Conservation (phyloP, 2,329 filamentous ascomycete genomes). For the Penicillium vulpinum region DNA sequence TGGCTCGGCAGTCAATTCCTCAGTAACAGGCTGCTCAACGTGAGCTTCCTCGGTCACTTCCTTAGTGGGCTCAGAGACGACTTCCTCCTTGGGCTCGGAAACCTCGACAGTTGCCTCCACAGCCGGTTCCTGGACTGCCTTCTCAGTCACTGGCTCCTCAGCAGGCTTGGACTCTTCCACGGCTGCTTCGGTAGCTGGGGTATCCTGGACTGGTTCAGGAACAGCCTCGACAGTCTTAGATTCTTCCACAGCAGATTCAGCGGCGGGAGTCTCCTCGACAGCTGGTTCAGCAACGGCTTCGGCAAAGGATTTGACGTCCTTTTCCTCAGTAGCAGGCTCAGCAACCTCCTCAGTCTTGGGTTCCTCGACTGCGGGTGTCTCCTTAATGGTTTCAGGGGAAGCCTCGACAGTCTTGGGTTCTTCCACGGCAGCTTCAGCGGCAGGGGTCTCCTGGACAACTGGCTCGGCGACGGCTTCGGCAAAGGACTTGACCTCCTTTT, state of each 20-base stretch:
- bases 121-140: slow-evolving; percentile 5
- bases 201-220: slow-evolving; percentile 3
- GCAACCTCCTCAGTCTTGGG: not conserved
- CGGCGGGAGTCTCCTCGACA: not conserved
- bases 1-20: not conserved
- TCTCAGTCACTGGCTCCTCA: slow-evolving; percentile 6
- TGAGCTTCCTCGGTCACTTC: slow-evolving; percentile 1
- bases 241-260: not conserved
- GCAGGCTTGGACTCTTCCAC: not conserved
- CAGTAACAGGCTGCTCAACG: not conserved
- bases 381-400: not conserved
- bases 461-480: slow-evolving; percentile 8
- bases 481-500: slow-evolving; percentile 6
- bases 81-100: slow-evolving; percentile 1
- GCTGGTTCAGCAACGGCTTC: slow-evolving; percentile 8
- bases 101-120: slow-evolving; percentile 2
- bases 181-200: not conserved
- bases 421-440: not conserved
- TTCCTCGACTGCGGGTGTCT: not conserved
- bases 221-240: not conserved
- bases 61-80: slow-evolving; percentile 2
- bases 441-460: not conserved
- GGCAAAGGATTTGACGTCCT: slow-evolving; percentile 5
- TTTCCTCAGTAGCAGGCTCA: not conserved
- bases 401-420: not conserved